Base-by-base conservation (phyloP, 805 yeast genomes). In the Cyberlindnera xishuangbannaensis region DNA sequence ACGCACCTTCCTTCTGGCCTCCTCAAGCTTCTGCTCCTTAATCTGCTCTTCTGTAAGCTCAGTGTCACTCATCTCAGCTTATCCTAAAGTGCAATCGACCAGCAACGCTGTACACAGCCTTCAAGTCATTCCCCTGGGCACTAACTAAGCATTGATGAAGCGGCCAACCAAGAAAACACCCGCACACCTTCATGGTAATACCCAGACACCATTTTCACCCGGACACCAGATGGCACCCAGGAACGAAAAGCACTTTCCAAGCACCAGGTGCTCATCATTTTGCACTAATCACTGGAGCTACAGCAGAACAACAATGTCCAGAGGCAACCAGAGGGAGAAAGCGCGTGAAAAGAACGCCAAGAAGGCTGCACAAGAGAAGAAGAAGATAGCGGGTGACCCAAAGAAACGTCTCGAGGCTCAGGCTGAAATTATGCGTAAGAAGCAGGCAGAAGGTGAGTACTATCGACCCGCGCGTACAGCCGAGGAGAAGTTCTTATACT, bases 271-370 rank as follows among this genome's bases (percentile, higher is more conserved):
- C n/a, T n/a, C n/a, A n/a, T n/a, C n/a, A n/a, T n/a, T n/a, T n/a
- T n/a, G n/a, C n/a, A n/a, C n/a, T n/a, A n/a, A 20, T 20, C 23
- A 20, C 23, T 9, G 12, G 23, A 9, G 11, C 11, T 9, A 20
- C 23, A 20, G 11, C 23, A n/a, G n/a, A n/a, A 20, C 23, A 20
- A 12, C 30, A n/a, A 88, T 90, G 97, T 80, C 95, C 33, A 75
- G 98, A 67, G 98, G 98, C 20, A 92, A 90, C 60, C 97, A 92
- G 63, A 75, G 98, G 59, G 98, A 90, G 25, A 71, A 83, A 49
- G 97, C 97, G 20, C 74, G 98, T 56, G 84, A 78, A 40, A 90
- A 84, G 64, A 85, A 84, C 61, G 57, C 65, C 58, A 92, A 90
- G 67, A 90, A 90, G 61, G 79, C 73, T 51, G 78, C 76, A 43